phyloP scores from a whole-genome alignment of 495 filamentous ascomycete species.

The Penicillium fimorum region DNA sequence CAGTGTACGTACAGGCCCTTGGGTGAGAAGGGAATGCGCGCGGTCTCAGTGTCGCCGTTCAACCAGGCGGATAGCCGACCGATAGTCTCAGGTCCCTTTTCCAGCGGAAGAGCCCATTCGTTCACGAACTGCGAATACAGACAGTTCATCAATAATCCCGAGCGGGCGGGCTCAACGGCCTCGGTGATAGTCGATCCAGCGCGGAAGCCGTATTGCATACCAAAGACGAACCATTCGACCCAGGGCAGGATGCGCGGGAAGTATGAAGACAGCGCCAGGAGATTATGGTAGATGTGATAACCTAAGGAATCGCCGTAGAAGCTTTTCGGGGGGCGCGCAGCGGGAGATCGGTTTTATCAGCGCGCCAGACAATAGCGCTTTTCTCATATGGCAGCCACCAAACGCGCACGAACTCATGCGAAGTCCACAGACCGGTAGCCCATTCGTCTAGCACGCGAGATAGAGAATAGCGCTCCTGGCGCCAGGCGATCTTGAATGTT shows the following conservation, averaged over 20 bases:
- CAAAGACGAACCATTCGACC: constrained; percentile 93
- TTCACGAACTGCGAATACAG: constrained; percentile 96
- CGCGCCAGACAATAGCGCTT: constrained; percentile 82
- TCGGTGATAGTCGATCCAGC: constrained; percentile 59
- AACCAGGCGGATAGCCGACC: constrained; percentile 82
- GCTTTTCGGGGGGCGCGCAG: constrained; percentile 47
- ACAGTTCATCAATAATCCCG: constrained; percentile 91
- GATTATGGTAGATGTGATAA: constrained; percentile 83
- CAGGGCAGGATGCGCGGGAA: constrained; percentile 76
- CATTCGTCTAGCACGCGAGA: constrained; percentile 66
- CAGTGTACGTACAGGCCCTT: constrained; percentile 85
- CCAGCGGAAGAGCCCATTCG: constrained; percentile 93
- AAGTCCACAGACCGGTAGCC: constrained; percentile 75
- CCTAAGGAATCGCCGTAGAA: constrained; percentile 83
- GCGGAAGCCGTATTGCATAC: constrained; percentile 88
- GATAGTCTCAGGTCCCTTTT: constrained; percentile 85
- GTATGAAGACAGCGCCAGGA: constrained; percentile 75
- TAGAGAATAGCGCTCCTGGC: constrained; percentile 71
- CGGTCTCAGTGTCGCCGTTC: constrained; percentile 55
- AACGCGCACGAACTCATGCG: constrained; percentile 82
- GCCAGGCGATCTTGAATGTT: constrained; percentile 79
- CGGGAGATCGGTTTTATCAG: constrained; percentile 66
- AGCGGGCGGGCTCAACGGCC: constrained; percentile 75
- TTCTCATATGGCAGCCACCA: constrained; percentile 97
- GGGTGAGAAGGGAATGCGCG: constrained; percentile 73